Evolutionary conservation across 75 land plant genomes (phyloP).

Genomic region (Isoetes taiwanensis): DNA sequence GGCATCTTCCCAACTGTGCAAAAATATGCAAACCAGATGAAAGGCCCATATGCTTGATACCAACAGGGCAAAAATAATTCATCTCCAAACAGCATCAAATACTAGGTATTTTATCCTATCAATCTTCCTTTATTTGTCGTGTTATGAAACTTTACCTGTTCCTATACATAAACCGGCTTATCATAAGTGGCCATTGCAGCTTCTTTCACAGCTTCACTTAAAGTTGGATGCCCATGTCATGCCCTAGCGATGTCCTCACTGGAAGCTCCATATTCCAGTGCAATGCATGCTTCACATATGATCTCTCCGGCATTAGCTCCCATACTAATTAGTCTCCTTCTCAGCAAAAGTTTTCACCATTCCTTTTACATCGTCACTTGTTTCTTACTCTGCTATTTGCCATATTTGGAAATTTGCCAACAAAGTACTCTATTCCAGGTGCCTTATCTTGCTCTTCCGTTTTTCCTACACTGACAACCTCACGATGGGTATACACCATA

Average conservation of each 20-base stretch:
- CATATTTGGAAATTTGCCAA: conserved; percentile 7
- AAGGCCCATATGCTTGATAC: too few species aligned
- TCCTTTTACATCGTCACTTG: background rate
- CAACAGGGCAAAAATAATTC: too few species aligned
- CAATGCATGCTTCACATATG: background rate
- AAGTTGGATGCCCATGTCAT: conserved; percentile 2
- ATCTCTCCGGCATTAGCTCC: conserved; percentile 2
- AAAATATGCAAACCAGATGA: too few species aligned
- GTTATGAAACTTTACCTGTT: too few species aligned
- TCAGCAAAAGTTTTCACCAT: background rate
- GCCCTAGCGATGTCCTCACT: conserved; percentile 7
- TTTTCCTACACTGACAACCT: background rate
- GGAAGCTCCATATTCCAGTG: conserved; percentile 4
- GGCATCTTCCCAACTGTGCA: too few species aligned
- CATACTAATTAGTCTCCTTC: conserved; percentile 4
- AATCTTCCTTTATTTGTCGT: too few species aligned
- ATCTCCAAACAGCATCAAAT: too few species aligned
- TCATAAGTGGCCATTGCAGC: conserved; percentile 6
- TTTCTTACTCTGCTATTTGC: conserved; percentile 1
- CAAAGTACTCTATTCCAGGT: background rate
- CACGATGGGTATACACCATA: conserved; percentile 1
- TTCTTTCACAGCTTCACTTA: conserved; percentile 4
- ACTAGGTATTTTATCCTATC: too few species aligned
- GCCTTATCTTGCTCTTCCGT: conserved; percentile 3
- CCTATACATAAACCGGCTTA: background rate